Base-by-base conservation (phyloP, 148 eudicot genomes). In the Nepenthes gracilis region DNA sequence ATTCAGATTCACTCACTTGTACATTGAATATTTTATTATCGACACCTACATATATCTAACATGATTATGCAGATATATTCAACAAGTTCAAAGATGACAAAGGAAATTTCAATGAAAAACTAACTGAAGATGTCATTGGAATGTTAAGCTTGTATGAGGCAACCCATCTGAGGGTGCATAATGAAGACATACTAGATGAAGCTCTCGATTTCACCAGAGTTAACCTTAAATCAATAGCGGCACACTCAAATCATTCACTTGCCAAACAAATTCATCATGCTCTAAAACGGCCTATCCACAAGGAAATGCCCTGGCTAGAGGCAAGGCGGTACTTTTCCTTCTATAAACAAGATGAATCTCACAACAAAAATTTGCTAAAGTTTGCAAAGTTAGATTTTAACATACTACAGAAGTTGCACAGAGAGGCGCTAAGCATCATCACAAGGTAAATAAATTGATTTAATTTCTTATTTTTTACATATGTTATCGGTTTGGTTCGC, bases 121-220 rank as follows among this genome's bases (percentile, higher is more conserved):
- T 67, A 52, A 9, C 4, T 6, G 15, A 53, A 12, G 71, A 67
- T 53, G 59, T 60, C 34, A 15, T 13, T 2, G 64, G 64, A 2
- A 33, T 60, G 63, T 53, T 67, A 13, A 52, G 52, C 34, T 13
- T 60, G 38, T 67, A 67, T 43, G 71, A 67, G 47, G 71, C 71
- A 9, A 10, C 71, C 12, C 64, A 67, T 12, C 59, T 64, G 8
- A 54, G 58, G 64, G 36, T 60, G 2, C 64, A 43, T 9, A 59
- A 64, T n/a, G 71, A 67, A 60, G 15, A 54, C n/a, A 60, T 67
- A 12, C 71, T 67, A 11, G 71, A 67, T 53, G 23, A 52, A 34
- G 65, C 67, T 37, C 59, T 61, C 40, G 61, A 47, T 35, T 72
- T 72, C 59, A 40, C 62, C 12, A 59, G 9, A 40, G 7, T 53